Evolutionary conservation across 768 basidiomycete species (phyloP).

Genomic region (Mycena latifolia): DNA sequence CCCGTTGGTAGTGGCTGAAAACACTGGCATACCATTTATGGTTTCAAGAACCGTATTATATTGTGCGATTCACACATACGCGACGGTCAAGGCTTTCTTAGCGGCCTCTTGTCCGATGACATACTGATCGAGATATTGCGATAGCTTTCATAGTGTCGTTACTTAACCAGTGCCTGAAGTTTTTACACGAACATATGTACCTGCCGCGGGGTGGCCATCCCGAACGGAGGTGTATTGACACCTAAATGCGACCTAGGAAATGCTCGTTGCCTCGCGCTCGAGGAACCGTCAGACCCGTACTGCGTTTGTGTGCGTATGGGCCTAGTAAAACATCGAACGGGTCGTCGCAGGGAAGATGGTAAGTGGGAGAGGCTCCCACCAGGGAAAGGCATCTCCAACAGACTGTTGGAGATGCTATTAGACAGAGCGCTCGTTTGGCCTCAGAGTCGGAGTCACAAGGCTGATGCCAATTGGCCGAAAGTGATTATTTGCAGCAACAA

Average conservation of each 20-base stretch:
- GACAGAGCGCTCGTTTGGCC: too few relatives aligned
- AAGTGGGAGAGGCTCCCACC: constrained; percentile 8
- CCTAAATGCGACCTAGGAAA: constrained; percentile 18
- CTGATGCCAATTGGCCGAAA: too few relatives aligned
- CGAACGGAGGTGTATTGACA: constrained; percentile 19
- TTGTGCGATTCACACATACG: constrained; percentile 65
- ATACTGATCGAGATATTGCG: constrained; percentile 88
- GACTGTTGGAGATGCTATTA: too few relatives aligned
- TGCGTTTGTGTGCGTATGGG: constrained; percentile 26
- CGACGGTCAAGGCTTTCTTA: constrained; percentile 94
- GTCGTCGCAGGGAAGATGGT: neutral
- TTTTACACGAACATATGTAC: constrained; percentile 32
- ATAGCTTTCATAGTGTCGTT: constrained; percentile 64
- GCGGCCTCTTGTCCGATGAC: constrained; percentile 93
- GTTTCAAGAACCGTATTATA: neutral
- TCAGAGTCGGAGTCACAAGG: too few relatives aligned
- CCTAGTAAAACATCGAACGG: constrained; percentile 4
- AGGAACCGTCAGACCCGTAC: neutral
- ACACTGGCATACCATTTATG: constrained; percentile 63
- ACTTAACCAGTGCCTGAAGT: neutral
- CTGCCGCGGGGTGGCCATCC: constrained; percentile 63
- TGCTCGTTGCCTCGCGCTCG: constrained; percentile 6
- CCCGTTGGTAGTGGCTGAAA: constrained; percentile 95
- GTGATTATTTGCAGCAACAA: neutral
- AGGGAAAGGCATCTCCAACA: constrained; percentile 14